Conservation (phyloP, 345 rosid species). For the Cochlearia excelsa region DNA sequence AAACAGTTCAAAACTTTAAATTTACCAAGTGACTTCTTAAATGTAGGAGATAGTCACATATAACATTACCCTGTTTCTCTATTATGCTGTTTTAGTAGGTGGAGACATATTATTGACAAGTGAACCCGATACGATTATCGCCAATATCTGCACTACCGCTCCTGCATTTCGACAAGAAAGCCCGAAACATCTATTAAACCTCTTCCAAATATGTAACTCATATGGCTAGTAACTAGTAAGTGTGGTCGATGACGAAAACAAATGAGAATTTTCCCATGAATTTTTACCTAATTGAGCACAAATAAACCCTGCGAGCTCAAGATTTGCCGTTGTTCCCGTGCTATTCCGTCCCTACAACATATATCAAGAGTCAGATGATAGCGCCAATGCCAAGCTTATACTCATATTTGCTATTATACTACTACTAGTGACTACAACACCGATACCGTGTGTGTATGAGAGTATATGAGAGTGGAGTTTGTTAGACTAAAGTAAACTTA, state of each 20-base stretch:
- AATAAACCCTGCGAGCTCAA: slow-evolving; percentile 37
- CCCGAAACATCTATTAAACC: background rate
- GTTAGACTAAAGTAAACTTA: slow-evolving; percentile 7
- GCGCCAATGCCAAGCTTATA: slow-evolving; percentile 15
- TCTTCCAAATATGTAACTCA: background rate
- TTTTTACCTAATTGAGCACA: slow-evolving; percentile 44
- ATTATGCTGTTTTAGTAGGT: slow-evolving; percentile 49
- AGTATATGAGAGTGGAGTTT: too few relatives aligned
- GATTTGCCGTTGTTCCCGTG: slow-evolving; percentile 38
- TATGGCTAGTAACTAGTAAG: background rate
- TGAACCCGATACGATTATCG: slow-evolving; percentile 39
- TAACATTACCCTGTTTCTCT: slow-evolving; percentile 11
- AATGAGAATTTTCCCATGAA: background rate
- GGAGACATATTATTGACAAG: slow-evolving; percentile 73
- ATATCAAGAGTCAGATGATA: slow-evolving; percentile 3
- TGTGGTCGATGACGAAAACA: background rate
- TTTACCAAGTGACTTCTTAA: slow-evolving; percentile 4
- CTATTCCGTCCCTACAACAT: slow-evolving; percentile 29
- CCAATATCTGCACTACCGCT: slow-evolving; percentile 44
- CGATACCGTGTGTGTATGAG: too few relatives aligned
- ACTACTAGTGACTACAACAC: background rate
- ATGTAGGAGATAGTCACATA: slow-evolving; percentile 7
- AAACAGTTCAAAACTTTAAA: slow-evolving; percentile 16
- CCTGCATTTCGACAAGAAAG: slow-evolving; percentile 31
- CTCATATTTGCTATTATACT: slow-evolving; percentile 1